Conservation (phyloP, 257 asterid species). For the Euphrasia confusa region DNA sequence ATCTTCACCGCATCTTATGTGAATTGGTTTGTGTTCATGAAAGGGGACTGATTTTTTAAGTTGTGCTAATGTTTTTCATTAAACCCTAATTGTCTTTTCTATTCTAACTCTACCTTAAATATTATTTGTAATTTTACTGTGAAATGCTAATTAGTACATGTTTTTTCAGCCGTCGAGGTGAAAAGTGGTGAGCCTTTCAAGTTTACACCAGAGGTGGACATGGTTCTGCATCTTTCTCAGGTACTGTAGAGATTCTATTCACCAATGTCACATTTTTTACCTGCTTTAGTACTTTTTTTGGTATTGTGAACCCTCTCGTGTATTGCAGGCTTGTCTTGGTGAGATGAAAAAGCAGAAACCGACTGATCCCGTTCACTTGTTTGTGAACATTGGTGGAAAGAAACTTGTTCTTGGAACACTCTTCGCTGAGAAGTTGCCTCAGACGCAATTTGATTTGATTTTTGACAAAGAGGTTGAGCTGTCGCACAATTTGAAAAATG, state of each 20-base stretch:
- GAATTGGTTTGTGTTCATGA: too few species aligned
- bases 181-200: conserved; percentile 49
- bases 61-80: too few species aligned
- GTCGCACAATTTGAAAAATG: conserved; percentile 83
- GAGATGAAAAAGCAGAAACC: conserved; percentile 62
- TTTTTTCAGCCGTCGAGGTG: conserved; percentile 58
- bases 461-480: conserved; percentile 61
- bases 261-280: background rate
- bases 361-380: conserved; percentile 44
- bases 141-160: background rate
- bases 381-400: conserved; percentile 51
- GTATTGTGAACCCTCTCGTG: background rate
- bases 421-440: conserved; percentile 69
- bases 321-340: conserved; percentile 66
- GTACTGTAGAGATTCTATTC: conserved; percentile 19
- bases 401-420: conserved; percentile 80
- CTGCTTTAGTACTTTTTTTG: background rate
- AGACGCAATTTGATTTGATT: conserved; percentile 77
- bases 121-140: background rate
- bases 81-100: too few species aligned
- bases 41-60: too few species aligned
- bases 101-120: background rate
- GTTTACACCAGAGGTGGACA: conserved; percentile 44
- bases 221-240: conserved; percentile 79
- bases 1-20: too few species aligned